Evolutionary conservation across 345 rosid genomes (phyloP).

Genomic region (Rhodomyrtus tomentosa): DNA sequence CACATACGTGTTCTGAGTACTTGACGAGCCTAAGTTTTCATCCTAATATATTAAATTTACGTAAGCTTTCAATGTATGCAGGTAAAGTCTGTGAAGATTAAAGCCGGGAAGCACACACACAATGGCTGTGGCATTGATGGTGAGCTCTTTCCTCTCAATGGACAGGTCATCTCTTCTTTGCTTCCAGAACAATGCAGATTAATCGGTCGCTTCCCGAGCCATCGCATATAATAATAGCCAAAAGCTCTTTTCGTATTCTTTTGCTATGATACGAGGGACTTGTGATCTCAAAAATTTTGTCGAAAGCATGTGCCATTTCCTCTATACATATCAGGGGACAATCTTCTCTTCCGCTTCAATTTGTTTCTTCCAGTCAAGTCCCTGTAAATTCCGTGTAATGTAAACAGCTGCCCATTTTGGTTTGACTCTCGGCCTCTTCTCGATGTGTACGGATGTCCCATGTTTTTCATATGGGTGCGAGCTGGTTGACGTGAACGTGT

Average conservation of each 20-base stretch:
- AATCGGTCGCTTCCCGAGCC: slow-evolving; percentile 50
- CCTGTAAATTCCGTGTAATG: slow-evolving; percentile 1
- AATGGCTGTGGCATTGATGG: slow-evolving; percentile 93
- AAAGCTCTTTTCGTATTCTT: background rate
- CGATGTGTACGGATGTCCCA: background rate
- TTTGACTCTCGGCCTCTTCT: background rate
- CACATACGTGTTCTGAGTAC: background rate
- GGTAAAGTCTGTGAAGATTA: slow-evolving; percentile 94
- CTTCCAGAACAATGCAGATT: slow-evolving; percentile 94
- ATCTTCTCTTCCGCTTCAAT: background rate
- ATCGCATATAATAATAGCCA: background rate
- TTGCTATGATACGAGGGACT: background rate
- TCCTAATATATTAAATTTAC: background rate
- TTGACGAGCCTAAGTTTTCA: background rate
- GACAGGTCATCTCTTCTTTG: slow-evolving; percentile 70
- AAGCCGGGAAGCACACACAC: slow-evolving; percentile 63
- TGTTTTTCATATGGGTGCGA: background rate
- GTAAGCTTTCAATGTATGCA: slow-evolving; percentile 7
- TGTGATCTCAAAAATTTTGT: background rate
- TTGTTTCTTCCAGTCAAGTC: background rate
- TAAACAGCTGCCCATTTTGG: background rate
- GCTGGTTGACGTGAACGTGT: background rate
- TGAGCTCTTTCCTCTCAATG: slow-evolving; percentile 72
- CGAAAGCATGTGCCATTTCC: background rate
- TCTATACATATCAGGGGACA: background rate